Conservation (phyloP, 2,329 filamentous ascomycete species). For the Cercospora sp. region DNA sequence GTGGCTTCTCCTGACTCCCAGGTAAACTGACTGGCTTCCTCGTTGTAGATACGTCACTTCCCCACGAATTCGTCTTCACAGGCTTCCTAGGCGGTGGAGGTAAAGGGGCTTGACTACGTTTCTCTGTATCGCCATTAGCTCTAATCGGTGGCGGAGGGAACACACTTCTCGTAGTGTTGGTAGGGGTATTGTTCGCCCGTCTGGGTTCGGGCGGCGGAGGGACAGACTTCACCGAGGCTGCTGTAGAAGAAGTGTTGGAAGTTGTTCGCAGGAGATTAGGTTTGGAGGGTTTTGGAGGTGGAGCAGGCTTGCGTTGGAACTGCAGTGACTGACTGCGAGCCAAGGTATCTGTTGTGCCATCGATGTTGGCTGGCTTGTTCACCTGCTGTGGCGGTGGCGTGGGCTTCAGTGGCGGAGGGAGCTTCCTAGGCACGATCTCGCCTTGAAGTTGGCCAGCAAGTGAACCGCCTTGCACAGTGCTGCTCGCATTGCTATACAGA, state of each 20-base stretch:
- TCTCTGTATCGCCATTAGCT: slow-evolving; percentile 17
- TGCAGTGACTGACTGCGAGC: slow-evolving; percentile 27
- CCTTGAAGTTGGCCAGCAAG: not conserved
- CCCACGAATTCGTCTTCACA: slow-evolving; percentile 4
- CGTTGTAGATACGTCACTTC: not conserved
- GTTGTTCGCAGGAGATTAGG: slow-evolving; percentile 36
- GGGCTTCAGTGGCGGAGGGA: slow-evolving; percentile 20
- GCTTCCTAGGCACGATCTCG: slow-evolving; percentile 24
- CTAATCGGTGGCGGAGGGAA: slow-evolving; percentile 25
- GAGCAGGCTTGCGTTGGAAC: slow-evolving; percentile 40
- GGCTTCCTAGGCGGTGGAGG: slow-evolving; percentile 30
- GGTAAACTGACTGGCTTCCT: slow-evolving; percentile 15
- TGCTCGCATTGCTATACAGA: slow-evolving; percentile 22
- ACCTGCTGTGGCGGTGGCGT: slow-evolving; percentile 5
- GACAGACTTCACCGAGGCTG: slow-evolving; percentile 23
- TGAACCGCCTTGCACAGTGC: not conserved
- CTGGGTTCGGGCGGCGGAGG: slow-evolving; percentile 31
- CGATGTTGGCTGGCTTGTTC: slow-evolving; percentile 11
- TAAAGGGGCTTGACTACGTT: slow-evolving; percentile 18
- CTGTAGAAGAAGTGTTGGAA: slow-evolving; percentile 27
- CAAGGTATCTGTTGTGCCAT: slow-evolving; percentile 16
- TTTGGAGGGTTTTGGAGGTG: slow-evolving; percentile 39
- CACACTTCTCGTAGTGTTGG: slow-evolving; percentile 9
- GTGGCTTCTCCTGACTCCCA: slow-evolving; percentile 15
- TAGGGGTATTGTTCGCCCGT: slow-evolving; percentile 19